Evolutionary conservation across 176 grass and related monocot genomes (phyloP).

Genomic region (Cenchrus americanus): DNA sequence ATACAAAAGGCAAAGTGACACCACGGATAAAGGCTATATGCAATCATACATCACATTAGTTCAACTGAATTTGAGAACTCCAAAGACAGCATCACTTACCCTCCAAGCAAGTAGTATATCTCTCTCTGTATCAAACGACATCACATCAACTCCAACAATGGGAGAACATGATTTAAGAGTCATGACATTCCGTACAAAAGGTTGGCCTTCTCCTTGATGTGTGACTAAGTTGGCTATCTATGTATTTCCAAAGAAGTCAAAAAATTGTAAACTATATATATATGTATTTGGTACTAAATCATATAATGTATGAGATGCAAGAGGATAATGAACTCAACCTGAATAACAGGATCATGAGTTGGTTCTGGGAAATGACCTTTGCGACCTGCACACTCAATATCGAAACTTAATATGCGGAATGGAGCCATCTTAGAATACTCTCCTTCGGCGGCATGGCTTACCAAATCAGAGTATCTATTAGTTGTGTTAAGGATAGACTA

Average conservation of each 20-base stretch:
- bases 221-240: constrained; percentile 97
- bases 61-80: constrained; percentile 19
- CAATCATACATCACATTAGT: constrained; percentile 8
- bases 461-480: constrained; percentile 78
- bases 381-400: constrained; percentile 96
- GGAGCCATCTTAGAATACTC: constrained; percentile 94
- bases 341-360: constrained; percentile 98
- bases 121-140: constrained; percentile 91
- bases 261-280: constrained; percentile 28
- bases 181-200: constrained; percentile 92
- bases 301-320: constrained; percentile 6
- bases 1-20: constrained; percentile 3
- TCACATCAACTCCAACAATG: constrained; percentile 94
- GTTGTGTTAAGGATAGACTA: constrained; percentile 49
- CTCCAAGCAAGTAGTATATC: constrained; percentile 94
- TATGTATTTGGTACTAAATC: constrained; percentile 32
- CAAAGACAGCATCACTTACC: constrained; percentile 60
- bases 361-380: constrained; percentile 98
- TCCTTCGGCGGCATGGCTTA: constrained; percentile 86
- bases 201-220: constrained; percentile 84
- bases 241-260: constrained; percentile 49
- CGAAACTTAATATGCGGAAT: constrained; percentile 97
- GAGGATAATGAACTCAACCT: constrained; percentile 64
- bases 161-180: constrained; percentile 95
- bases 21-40: neutral